Evolutionary conservation across 306 rosid genomes (phyloP), one percentile per base, ranked within the genome.

Genomic region (Hippophae rhamnoides): DNA sequence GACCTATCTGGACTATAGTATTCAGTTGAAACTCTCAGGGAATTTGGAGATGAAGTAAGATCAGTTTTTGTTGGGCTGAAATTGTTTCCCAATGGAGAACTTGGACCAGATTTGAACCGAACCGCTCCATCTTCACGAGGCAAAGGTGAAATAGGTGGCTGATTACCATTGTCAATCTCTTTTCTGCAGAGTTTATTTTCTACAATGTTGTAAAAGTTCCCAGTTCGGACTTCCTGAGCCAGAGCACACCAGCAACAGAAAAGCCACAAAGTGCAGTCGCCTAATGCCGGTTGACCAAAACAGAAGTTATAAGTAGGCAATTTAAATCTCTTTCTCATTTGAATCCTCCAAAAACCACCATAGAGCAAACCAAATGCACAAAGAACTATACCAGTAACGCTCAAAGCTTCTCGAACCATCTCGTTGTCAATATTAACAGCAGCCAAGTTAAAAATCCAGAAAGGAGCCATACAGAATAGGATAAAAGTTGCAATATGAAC

Each of bases 341-440:
- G 93, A 56, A 87, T 92, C 85, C 98, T 84, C 98, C 98, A 92
- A 78, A 92, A 92, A 43, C 96, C 98, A 54, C 98, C 98, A 41
- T 92, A 92, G 4, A 92, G 82, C 66, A 92, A 85, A 69, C 98
- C 98, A 56, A 89, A 82, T 9, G 75, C 52, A 68, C 96, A 87
- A 18, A 92, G 95, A 67, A 92, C 25, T 31, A 92, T 61, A 45
- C 96, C 98, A 50, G 72, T 61, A 56, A 75, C 83, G 25, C 49
- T 76, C 56, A 87, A 70, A 62, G 72, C 76, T 57, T 66, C 81
- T 62, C 96, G 75, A 41, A 78, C 86, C 45, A 46, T 10, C 5
- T 85, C 96, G 41, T 85, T 74, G 52, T 87, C 88, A 49, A 92
- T 80, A 70, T 87, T 92, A 64, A 81, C 98, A 0, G 98, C 87